Evolutionary conservation across 2,329 filamentous ascomycete species (phyloP).

Genomic region (Claviceps sorghi): DNA sequence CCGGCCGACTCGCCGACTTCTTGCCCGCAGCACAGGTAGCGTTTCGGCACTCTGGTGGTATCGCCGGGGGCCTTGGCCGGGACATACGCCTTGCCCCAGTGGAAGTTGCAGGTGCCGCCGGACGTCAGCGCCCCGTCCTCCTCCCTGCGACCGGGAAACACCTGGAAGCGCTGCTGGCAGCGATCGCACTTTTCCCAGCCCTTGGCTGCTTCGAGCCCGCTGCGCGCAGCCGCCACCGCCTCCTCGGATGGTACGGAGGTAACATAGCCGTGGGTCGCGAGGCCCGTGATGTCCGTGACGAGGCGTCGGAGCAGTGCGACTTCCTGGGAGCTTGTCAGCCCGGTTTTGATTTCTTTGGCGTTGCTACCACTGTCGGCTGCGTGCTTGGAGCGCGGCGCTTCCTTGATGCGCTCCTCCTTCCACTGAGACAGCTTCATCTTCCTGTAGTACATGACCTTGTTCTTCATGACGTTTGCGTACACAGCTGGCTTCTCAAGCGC

Average conservation of each 20-base stretch:
- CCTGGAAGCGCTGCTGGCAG: conserved; percentile 74
- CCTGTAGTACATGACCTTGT: conserved; percentile 60
- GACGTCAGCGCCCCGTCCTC: conserved; percentile 62
- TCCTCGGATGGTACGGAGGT: conserved; percentile 47
- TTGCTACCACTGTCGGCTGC: conserved; percentile 15
- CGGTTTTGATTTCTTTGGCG: conserved; percentile 49
- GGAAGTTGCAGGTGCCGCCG: conserved; percentile 66
- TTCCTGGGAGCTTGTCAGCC: conserved; percentile 54
- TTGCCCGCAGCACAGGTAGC: conserved; percentile 68
- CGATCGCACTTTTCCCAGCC: conserved; percentile 85
- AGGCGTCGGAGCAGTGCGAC: conserved; percentile 47
- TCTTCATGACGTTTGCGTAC: conserved; percentile 75
- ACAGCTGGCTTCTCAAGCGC: conserved; percentile 54
- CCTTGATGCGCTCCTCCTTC: conserved; percentile 42
- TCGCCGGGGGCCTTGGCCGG: conserved; percentile 43
- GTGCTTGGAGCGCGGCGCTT: conserved; percentile 5
- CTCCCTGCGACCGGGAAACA: conserved; percentile 71
- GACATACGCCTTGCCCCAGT: conserved; percentile 57
- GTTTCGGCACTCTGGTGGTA: conserved; percentile 41
- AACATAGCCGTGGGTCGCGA: conserved; percentile 66
- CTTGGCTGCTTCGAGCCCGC: conserved; percentile 49
- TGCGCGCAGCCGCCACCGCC: conserved; percentile 51
- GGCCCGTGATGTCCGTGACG: conserved; percentile 44
- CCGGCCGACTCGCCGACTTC: conserved; percentile 57
- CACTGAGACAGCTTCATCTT: conserved; percentile 61